Evolutionary conservation across 2,329 filamentous ascomycete genomes (phyloP).

Genomic region (Alternaria viburni): DNA sequence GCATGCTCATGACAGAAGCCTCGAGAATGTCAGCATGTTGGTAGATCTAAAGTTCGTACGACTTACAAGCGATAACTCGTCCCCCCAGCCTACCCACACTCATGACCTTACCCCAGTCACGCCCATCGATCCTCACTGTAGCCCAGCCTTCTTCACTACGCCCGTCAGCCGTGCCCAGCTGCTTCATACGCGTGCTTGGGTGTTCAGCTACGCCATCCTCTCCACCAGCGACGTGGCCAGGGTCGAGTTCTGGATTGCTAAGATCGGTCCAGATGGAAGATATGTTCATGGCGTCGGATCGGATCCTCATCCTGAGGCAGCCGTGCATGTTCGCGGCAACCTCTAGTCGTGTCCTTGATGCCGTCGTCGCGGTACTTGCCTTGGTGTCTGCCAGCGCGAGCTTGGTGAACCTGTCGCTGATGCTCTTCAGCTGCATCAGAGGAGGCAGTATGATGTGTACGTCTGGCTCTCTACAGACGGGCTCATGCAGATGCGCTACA

Average conservation of each 20-base stretch:
- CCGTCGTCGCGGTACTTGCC: constrained; percentile 44
- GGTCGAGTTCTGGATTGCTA: constrained; percentile 86
- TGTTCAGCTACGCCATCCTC: constrained; percentile 74
- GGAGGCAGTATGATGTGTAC: constrained; percentile 92
- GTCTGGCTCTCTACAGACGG: constrained; percentile 86
- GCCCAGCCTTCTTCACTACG: constrained; percentile 85
- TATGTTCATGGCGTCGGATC: constrained; percentile 84
- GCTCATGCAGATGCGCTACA: constrained; percentile 94
- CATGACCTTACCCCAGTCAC: constrained; percentile 93
- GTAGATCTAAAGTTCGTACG: neutral
- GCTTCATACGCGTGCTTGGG: constrained; percentile 79
- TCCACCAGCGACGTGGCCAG: constrained; percentile 70
- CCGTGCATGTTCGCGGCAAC: constrained; percentile 95
- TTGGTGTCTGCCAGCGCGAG: constrained; percentile 59
- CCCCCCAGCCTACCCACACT: constrained; percentile 90
- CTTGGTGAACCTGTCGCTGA: constrained; percentile 94
- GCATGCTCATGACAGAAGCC: constrained; percentile 79
- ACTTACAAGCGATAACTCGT: constrained; percentile 85
- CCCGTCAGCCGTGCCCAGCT: constrained; percentile 59
- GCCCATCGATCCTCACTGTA: constrained; percentile 87
- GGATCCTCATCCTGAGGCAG: constrained; percentile 77
- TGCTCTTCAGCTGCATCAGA: constrained; percentile 85
- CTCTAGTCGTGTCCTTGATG: constrained; percentile 68
- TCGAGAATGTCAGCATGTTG: constrained; percentile 34
- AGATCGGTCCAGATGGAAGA: constrained; percentile 85